Percentiles rank a stretch among this genome's conserved stretches.
These are phyloP conservation scores for Euphrasia arctica DNA, from an alignment of 305 asterid species.

Conservation along the genomic window DNA sequence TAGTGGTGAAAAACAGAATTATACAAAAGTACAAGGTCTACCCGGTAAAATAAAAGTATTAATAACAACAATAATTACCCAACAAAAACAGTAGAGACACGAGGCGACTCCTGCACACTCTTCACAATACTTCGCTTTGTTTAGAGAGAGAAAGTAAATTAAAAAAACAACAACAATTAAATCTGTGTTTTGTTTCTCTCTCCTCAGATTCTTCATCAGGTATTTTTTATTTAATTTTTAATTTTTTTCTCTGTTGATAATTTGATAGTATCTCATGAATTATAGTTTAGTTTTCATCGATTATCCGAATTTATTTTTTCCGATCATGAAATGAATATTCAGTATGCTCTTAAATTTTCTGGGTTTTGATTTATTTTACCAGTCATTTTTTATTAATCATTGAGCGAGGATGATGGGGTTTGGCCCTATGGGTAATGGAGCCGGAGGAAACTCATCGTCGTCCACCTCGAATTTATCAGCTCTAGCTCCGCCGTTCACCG, in stretches of 20 bases:
- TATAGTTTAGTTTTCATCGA: slow-evolving; percentile 16
- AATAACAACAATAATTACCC: slow-evolving; percentile 7
- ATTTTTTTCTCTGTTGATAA: background rate
- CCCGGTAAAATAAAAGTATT: background rate
- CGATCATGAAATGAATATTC: slow-evolving; percentile 18
- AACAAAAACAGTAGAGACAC: slow-evolving; percentile 11
- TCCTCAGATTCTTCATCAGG: slow-evolving; percentile 28
- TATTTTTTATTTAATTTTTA: slow-evolving; percentile 3
- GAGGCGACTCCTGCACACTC: slow-evolving; percentile 22
- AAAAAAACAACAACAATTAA: background rate
- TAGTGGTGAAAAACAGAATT: slow-evolving; percentile 7
- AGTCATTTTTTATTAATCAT: slow-evolving; percentile 20
- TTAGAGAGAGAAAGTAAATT: slow-evolving; percentile 15
- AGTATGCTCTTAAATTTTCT: slow-evolving; percentile 20
- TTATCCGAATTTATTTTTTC: slow-evolving; percentile 1
- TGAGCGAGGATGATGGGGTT: slow-evolving; percentile 57
- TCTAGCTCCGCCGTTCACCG: slow-evolving; percentile 89
- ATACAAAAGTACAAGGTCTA: slow-evolving; percentile 15
- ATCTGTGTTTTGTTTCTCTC: slow-evolving; percentile 15
- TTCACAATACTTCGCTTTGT: slow-evolving; percentile 20
- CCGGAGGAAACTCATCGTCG: slow-evolving; percentile 46
- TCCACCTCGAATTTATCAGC: slow-evolving; percentile 81
- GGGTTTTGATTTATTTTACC: slow-evolving; percentile 38
- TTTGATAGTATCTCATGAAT: background rate
- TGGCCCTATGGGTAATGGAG: slow-evolving; percentile 55